phyloP scores from a whole-genome alignment of 2,329 filamentous ascomycete genomes.

The Chrysoporthe austroafricana region DNA sequence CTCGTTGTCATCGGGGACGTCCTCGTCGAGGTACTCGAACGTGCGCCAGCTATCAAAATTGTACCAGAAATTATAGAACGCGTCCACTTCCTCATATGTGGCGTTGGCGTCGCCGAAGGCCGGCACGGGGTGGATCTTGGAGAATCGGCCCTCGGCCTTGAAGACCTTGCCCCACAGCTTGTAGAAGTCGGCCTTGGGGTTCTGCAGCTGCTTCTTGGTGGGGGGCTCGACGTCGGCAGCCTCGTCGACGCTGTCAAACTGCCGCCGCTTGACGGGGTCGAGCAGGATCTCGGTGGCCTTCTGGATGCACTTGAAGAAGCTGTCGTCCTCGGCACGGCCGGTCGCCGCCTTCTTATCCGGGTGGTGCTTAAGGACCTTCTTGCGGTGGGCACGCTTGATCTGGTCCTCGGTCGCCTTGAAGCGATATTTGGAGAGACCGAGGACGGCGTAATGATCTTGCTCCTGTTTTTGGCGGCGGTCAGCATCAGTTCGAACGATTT shows the following conservation, averaged over 20 bases:
- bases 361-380: slow-evolving; percentile 99
- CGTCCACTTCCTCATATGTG: slow-evolving; percentile 85
- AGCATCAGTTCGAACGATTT: background rate
- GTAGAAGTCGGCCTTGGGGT: slow-evolving; percentile 77
- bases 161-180: slow-evolving; percentile 93
- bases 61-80: slow-evolving; percentile 99
- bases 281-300: slow-evolving; percentile 93
- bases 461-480: slow-evolving; percentile 51
- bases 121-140: slow-evolving; percentile 86
- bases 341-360: slow-evolving; percentile 97
- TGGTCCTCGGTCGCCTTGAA: slow-evolving; percentile 94
- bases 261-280: slow-evolving; percentile 88
- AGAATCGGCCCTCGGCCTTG: slow-evolving; percentile 91
- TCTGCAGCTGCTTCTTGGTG: slow-evolving; percentile 84
- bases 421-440: slow-evolving; percentile 90
- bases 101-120: slow-evolving; percentile 82
- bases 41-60: slow-evolving; percentile 98
- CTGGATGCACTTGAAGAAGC: slow-evolving; percentile 99
- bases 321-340: slow-evolving; percentile 87
- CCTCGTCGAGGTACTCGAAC: slow-evolving; percentile 98
- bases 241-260: slow-evolving; percentile 97
- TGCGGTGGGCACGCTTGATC: slow-evolving; percentile 98
- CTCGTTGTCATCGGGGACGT: slow-evolving; percentile 98
- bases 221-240: slow-evolving; percentile 90
- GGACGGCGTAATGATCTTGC: slow-evolving; percentile 97